Conservation (phyloP, 1,284 basidiomycete genomes). For the Austroboletus novae-zelandiae region DNA sequence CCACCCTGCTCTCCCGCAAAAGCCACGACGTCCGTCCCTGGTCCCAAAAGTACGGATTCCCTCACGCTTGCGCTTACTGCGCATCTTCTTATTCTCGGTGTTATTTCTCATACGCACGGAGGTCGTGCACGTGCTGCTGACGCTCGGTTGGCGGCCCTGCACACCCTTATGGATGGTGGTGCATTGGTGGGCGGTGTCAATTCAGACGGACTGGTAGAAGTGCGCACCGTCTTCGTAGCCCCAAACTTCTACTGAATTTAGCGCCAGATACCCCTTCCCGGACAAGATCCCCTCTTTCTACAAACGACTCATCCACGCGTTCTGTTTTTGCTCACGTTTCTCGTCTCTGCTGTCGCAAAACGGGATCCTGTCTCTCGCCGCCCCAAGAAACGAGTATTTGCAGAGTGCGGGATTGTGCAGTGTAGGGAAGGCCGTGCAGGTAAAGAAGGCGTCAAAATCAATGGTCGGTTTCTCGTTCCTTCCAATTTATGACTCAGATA, state of each 20-base stretch:
- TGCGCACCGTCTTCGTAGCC: slow-evolving; percentile 24
- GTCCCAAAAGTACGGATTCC: slow-evolving; percentile 21
- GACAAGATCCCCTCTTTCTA: slow-evolving; percentile 46
- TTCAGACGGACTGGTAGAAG: slow-evolving; percentile 50
- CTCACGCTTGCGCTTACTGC: slow-evolving; percentile 47
- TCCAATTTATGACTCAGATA: background rate
- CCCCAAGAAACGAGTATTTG: slow-evolving; percentile 69
- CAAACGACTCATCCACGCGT: slow-evolving; percentile 66
- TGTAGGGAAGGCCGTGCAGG: slow-evolving; percentile 21
- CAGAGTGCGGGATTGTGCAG: slow-evolving; percentile 55
- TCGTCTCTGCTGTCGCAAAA: slow-evolving; percentile 62
- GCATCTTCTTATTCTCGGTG: slow-evolving; percentile 54
- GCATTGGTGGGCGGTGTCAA: slow-evolving; percentile 42
- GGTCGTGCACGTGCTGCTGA: slow-evolving; percentile 46
- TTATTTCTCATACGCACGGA: slow-evolving; percentile 56
- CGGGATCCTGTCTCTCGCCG: slow-evolving; percentile 69
- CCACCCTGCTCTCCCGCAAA: slow-evolving; percentile 4
- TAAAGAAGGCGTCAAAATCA: slow-evolving; percentile 18
- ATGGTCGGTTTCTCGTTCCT: slow-evolving; percentile 20
- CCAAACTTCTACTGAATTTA: slow-evolving; percentile 4
- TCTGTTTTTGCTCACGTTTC: slow-evolving; percentile 60
- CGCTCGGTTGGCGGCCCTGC: slow-evolving; percentile 52
- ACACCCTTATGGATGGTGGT: slow-evolving; percentile 60
- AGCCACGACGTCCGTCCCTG: slow-evolving; percentile 1
- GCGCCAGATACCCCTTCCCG: slow-evolving; percentile 34